Percentiles rank a stretch among this genome's conserved stretches.
These are phyloP conservation scores for Solanum tarijense DNA, from an alignment of 257 asterid species.

Conservation along the genomic window DNA sequence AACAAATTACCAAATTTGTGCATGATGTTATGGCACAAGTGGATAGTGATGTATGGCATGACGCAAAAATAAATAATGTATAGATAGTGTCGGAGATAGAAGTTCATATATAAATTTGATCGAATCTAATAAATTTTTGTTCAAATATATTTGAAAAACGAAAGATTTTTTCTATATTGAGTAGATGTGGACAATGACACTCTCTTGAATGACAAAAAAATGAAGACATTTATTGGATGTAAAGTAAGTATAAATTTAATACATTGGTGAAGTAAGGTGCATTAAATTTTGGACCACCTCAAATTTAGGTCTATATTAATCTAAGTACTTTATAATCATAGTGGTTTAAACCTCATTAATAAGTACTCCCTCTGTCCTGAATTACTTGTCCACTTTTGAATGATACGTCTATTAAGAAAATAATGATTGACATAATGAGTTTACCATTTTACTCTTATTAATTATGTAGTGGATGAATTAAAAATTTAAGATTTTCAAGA, in stretches of 20 bases:
- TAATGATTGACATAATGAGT: fast-evolving
- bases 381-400: too few species aligned
- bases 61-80: background rate
- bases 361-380: background rate
- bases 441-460: fast-evolving
- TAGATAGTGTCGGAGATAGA: background rate
- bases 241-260: background rate
- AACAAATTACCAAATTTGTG: background rate
- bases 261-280: background rate
- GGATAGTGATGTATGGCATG: background rate
- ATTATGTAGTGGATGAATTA: too few species aligned
- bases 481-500: too few species aligned
- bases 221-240: background rate
- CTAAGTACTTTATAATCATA: background rate
- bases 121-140: too few species aligned
- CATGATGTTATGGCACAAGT: background rate
- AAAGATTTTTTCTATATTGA: background rate
- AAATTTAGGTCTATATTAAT: background rate
- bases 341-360: background rate
- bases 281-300: background rate
- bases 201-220: background rate
- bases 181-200: background rate
- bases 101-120: background rate
- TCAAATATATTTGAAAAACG: background rate
- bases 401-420: too few species aligned